Percentiles rank a stretch among this genome's conserved stretches.
Evolutionary conservation across 768 basidiomycete genomes (phyloP).

Genomic region (Heimioporus sp.): DNA sequence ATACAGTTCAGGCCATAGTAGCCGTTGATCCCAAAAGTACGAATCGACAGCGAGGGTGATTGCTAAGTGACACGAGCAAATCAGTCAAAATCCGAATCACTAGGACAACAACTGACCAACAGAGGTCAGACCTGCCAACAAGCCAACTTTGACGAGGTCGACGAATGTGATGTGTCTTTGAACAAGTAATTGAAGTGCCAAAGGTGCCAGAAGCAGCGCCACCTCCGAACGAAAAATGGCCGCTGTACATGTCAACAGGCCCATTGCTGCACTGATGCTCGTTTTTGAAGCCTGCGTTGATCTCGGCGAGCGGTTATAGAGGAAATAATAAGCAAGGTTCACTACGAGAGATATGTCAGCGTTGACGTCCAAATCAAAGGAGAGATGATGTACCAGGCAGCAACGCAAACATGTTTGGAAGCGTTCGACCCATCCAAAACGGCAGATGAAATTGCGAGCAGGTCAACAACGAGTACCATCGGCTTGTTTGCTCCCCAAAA

Average conservation of each 20-base stretch:
- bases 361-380: neutral
- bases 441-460: constrained; percentile 87
- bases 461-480: constrained; percentile 66
- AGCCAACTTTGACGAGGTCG: constrained; percentile 47
- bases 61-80: constrained; percentile 35
- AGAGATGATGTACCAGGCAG: constrained; percentile 56
- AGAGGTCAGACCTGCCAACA: constrained; percentile 48
- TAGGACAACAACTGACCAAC: constrained; percentile 40
- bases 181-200: constrained; percentile 54
- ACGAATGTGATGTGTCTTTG: constrained; percentile 41
- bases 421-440: constrained; percentile 90
- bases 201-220: constrained; percentile 57
- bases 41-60: constrained; percentile 72
- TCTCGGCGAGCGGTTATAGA: constrained; percentile 39
- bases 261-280: constrained; percentile 44
- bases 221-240: constrained; percentile 83
- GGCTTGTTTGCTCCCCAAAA: constrained; percentile 58
- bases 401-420: constrained; percentile 93
- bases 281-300: constrained; percentile 35
- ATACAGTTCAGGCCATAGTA: constrained; percentile 85
- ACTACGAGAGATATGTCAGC: constrained; percentile 31
- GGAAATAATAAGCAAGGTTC: constrained; percentile 53
- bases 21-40: constrained; percentile 73
- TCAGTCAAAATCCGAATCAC: neutral
- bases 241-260: constrained; percentile 61